phyloP scores from a whole-genome alignment of 257 asterid species.

The Penstemon eatonii region DNA sequence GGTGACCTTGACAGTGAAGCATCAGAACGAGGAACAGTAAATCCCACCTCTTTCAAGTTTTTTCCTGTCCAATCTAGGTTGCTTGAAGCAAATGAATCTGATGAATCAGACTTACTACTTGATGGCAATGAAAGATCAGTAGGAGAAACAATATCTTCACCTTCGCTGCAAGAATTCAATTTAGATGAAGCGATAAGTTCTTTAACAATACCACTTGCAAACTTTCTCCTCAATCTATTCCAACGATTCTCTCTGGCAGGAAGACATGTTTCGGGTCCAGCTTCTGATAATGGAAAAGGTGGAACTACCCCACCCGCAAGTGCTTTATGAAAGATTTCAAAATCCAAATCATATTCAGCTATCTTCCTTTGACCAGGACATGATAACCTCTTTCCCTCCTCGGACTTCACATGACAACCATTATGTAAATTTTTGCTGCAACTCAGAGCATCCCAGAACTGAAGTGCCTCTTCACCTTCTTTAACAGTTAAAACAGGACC shows the following conservation, averaged over 20 bases:
- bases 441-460: conserved; percentile 75
- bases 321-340: conserved; percentile 65
- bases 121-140: conserved; percentile 40
- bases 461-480: conserved; percentile 76
- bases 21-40: conserved; percentile 32
- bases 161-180: conserved; percentile 36
- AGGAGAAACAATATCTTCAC: conserved; percentile 34
- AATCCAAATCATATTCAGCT: conserved; percentile 69
- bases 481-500: conserved; percentile 57
- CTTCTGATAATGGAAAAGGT: conserved; percentile 54
- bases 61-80: conserved; percentile 41
- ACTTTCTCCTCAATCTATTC: conserved; percentile 65
- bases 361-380: conserved; percentile 43
- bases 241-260: conserved; percentile 76
- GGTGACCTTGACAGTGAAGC: conserved; percentile 49
- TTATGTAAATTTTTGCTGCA: conserved; percentile 44
- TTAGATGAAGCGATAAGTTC: conserved; percentile 48
- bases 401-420: conserved; percentile 23
- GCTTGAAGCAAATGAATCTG: conserved; percentile 47
- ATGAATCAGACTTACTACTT: conserved; percentile 44
- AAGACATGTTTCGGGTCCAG: conserved; percentile 59
- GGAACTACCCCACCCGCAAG: conserved; percentile 81
- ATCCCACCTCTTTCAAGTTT: conserved; percentile 38
- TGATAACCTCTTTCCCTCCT: conserved; percentile 26
- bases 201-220: conserved; percentile 48